phyloP scores from a whole-genome alignment of 345 rosid species.

The Gossypium turneri region DNA sequence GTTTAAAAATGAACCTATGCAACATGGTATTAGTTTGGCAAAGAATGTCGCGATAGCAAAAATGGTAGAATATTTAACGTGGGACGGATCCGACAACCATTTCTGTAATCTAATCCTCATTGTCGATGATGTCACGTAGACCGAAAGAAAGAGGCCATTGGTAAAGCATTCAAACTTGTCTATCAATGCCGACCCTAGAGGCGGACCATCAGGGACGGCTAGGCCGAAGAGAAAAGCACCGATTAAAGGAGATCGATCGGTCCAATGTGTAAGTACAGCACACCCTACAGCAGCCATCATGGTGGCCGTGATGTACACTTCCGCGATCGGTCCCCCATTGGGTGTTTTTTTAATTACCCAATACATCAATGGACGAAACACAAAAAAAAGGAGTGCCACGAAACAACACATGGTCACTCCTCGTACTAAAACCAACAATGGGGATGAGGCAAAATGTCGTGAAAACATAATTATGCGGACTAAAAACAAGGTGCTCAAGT shows the following conservation, averaged over 20 bases:
- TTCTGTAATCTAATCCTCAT: constrained; percentile 11
- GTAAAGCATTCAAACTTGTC: constrained; percentile 40
- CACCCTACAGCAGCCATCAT: constrained; percentile 27
- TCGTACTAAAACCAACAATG: not conserved
- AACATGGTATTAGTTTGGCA: constrained; percentile 27
- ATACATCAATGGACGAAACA: constrained; percentile 32
- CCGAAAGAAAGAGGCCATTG: constrained; percentile 26
- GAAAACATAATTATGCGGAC: not conserved
- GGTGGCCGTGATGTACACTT: constrained; percentile 17
- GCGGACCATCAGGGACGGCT: constrained; percentile 49
- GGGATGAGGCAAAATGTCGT: not conserved
- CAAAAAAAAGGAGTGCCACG: constrained; percentile 12
- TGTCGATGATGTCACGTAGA: constrained; percentile 23
- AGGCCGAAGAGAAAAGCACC: constrained; percentile 42
- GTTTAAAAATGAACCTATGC: constrained; percentile 35
- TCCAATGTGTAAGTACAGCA: constrained; percentile 20
- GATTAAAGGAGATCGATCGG: constrained; percentile 24
- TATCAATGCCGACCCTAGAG: constrained; percentile 39
- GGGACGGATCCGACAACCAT: not conserved
- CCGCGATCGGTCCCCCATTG: constrained; percentile 30
- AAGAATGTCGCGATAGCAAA: constrained; percentile 15
- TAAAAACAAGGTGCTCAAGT: constrained; percentile 7
- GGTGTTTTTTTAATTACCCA: constrained; percentile 29
- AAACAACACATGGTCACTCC: not conserved
- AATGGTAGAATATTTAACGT: not conserved